phyloP scores from a whole-genome alignment of 2,329 filamentous ascomycete species.

The Pseudogymnoascus verrucosus region DNA sequence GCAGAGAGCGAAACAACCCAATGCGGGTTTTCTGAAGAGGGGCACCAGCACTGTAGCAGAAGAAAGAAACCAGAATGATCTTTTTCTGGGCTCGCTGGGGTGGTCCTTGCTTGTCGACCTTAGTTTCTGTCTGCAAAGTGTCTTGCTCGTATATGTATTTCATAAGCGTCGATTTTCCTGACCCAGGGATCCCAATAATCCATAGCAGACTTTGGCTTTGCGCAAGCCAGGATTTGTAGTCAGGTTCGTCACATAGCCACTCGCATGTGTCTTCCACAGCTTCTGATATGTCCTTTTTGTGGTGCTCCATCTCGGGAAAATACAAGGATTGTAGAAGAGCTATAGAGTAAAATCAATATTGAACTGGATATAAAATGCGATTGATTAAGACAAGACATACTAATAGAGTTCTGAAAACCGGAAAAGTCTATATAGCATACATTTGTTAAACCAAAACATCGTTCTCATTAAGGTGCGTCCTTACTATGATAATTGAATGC shows the following conservation, averaged over 20 bases:
- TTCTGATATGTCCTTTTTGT: background rate
- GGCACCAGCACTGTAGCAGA: background rate
- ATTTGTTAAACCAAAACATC: background rate
- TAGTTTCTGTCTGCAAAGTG: background rate
- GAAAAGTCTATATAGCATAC: background rate
- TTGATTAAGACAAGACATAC: background rate
- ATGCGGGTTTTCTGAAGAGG: background rate
- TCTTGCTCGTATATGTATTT: background rate
- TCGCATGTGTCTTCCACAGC: constrained; percentile 11
- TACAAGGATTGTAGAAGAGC: background rate
- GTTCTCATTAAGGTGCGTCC: background rate
- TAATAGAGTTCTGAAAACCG: background rate
- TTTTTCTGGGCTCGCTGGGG: background rate
- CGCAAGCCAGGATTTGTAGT: constrained; percentile 15
- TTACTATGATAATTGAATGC: background rate
- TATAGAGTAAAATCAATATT: background rate
- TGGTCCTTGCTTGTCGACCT: no score
- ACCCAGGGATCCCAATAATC: constrained; percentile 17
- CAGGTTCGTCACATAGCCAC: constrained; percentile 12
- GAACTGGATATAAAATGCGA: background rate
- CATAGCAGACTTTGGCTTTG: constrained; percentile 13
- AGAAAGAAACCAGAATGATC: background rate
- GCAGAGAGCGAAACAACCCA: constrained; percentile 44
- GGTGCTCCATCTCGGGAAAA: background rate
- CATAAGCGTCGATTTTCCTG: constrained; percentile 18